A percentile compares a stretch with the other conserved stretches of the same genome.
Conservation (phyloP, 306 rosid genomes). For the Pyrus communis region DNA sequence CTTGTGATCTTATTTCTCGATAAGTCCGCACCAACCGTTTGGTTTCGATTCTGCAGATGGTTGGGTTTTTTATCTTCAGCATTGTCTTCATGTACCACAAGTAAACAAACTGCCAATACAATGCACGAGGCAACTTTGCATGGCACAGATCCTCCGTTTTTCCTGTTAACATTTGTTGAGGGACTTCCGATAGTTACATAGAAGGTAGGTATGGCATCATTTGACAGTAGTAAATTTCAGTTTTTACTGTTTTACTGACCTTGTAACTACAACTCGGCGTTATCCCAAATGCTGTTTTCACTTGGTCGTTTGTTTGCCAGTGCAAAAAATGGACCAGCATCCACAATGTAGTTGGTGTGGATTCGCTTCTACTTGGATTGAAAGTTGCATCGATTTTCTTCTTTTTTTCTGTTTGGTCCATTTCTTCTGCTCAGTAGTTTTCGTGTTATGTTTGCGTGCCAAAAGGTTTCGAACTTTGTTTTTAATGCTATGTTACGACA, state of each 20-base stretch:
- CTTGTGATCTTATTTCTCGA: not conserved
- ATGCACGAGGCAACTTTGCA: not conserved
- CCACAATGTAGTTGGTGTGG: not conserved
- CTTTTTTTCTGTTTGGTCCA: not conserved
- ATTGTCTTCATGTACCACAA: conserved; percentile 67
- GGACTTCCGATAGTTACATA: not conserved
- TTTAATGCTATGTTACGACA: not conserved
- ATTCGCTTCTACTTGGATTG: not conserved
- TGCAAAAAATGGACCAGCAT: not conserved
- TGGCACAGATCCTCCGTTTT: not conserved
- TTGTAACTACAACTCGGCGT: not conserved
- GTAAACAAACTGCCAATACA: conserved; percentile 22
- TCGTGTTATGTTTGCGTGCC: not conserved
- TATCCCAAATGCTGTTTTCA: not conserved
- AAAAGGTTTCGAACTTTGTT: not conserved
- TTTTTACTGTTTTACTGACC: not conserved
- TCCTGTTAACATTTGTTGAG: not conserved
- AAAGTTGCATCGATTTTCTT: not conserved
- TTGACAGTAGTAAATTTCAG: not conserved
- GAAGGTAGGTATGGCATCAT: not conserved
- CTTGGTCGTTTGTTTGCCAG: not conserved
- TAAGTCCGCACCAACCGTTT: not conserved
- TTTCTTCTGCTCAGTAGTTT: no score
- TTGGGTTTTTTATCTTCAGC: conserved; percentile 65
- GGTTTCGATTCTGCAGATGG: conserved; percentile 54